Percentiles rank a stretch among this genome's conserved stretches.
These are phyloP conservation scores for Gamsiella multidivaricata DNA, from an alignment of 192 early-diverging fungal genomes.

Conservation along the genomic window DNA sequence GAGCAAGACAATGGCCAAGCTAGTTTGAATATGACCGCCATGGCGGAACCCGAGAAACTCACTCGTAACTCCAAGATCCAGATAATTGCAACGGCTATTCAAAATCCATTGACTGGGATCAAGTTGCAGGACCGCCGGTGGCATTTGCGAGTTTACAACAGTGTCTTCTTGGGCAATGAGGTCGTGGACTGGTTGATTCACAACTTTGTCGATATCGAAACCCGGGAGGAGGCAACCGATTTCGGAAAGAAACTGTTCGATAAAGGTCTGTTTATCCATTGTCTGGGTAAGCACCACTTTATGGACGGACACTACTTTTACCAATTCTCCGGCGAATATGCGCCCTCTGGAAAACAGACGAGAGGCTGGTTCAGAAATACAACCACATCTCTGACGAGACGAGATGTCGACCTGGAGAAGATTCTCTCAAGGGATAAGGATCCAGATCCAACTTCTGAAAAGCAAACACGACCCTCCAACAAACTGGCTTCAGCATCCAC, in stretches of 20 bases:
- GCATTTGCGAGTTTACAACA: conserved; percentile 82
- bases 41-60: conserved; percentile 22
- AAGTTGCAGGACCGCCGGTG: conserved; percentile 81
- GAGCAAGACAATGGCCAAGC: conserved; percentile 16
- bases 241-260: conserved; percentile 83
- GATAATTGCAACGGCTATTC: conserved; percentile 76
- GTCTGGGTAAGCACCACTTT: conserved; percentile 71
- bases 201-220: conserved; percentile 79
- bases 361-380: conserved; percentile 63
- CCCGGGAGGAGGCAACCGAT: conserved; percentile 77
- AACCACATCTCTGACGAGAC: conserved; percentile 29
- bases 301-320: conserved; percentile 95
- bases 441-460: conserved; percentile 7
- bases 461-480: conserved; percentile 20
- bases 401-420: conserved; percentile 36
- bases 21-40: neutral
- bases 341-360: conserved; percentile 48
- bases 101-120: conserved; percentile 74
- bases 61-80: conserved; percentile 55
- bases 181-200: conserved; percentile 89
- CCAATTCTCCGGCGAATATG: conserved; percentile 68
- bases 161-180: conserved; percentile 84
- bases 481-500: conserved; percentile 21
- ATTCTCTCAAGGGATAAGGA: conserved; percentile 29
- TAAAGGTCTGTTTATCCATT: conserved; percentile 78